Percentiles rank a stretch among this genome's conserved stretches.
Evolutionary conservation across 1,284 basidiomycete species (phyloP).

Genomic region (Rhodotorula glutinis): DNA sequence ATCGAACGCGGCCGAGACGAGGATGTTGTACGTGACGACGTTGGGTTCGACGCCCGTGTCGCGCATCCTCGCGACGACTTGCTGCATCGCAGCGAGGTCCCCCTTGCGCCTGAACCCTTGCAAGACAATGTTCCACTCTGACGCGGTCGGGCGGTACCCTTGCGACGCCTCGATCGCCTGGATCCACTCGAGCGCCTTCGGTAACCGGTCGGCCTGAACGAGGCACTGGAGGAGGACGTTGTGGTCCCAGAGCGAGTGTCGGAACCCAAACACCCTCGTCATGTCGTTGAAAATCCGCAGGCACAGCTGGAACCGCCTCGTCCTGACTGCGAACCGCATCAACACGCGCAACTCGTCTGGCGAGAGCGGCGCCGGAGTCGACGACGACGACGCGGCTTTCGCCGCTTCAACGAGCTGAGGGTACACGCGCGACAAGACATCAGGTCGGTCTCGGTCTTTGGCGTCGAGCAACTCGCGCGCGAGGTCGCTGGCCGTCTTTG

Average conservation of each 20-base stretch:
- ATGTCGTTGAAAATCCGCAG: slow-evolving; percentile 37
- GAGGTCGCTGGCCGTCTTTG: slow-evolving; percentile 12
- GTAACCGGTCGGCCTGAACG: slow-evolving; percentile 2
- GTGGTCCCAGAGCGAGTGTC: slow-evolving; percentile 19
- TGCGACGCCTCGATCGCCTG: slow-evolving; percentile 14
- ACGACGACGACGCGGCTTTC: slow-evolving; percentile 6
- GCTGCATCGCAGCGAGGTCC: slow-evolving; percentile 27
- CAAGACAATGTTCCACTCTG: slow-evolving; percentile 37
- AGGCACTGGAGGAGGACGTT: slow-evolving; percentile 29
- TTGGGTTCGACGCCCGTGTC: slow-evolving; percentile 11
- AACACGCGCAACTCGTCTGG: slow-evolving; percentile 17
- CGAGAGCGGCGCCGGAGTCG: slow-evolving; percentile 1
- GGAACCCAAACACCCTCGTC: slow-evolving; percentile 7
- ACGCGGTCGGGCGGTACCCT: slow-evolving; percentile 11
- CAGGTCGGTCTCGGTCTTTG: slow-evolving; percentile 14
- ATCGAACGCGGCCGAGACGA: slow-evolving; percentile 30
- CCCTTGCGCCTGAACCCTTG: slow-evolving; percentile 12
- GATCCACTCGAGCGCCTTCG: slow-evolving; percentile 29
- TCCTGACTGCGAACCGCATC: slow-evolving; percentile 30
- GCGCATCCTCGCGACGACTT: slow-evolving; percentile 23
- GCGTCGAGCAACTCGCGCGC: slow-evolving; percentile 23
- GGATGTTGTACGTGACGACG: slow-evolving; percentile 35
- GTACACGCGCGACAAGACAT: slow-evolving; percentile 30
- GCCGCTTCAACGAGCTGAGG: slow-evolving; percentile 17
- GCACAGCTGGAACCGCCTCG: slow-evolving; percentile 21